Evolutionary conservation across 1,284 basidiomycete genomes (phyloP).

Genomic region (Sporisorium graminicola): DNA sequence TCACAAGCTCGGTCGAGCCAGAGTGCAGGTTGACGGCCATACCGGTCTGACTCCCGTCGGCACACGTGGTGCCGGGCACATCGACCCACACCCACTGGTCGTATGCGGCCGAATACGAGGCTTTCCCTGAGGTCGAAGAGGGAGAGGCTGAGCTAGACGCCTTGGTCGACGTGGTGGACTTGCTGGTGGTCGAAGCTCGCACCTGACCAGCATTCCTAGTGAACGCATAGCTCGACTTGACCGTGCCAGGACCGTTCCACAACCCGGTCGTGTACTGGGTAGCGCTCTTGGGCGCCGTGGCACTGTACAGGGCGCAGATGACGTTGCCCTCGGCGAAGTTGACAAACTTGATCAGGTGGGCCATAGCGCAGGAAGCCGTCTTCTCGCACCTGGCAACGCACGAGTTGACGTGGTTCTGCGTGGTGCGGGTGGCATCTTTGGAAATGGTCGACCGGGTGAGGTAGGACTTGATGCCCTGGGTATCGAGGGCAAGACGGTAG

Average conservation of each 20-base stretch:
- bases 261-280: constrained; percentile 22
- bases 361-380: constrained; percentile 31
- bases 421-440: constrained; percentile 12
- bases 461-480: constrained; percentile 12
- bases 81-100: constrained; percentile 31
- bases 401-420: constrained; percentile 19
- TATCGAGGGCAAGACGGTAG: constrained; percentile 20
- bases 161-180: not conserved
- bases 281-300: constrained; percentile 1
- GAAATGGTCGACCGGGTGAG: constrained; percentile 19
- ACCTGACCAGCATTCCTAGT: constrained; percentile 27
- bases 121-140: constrained; percentile 1
- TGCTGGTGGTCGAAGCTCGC: not conserved
- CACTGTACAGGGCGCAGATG: constrained; percentile 27
- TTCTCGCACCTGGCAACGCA: constrained; percentile 21
- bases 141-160: not conserved
- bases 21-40: constrained; percentile 31
- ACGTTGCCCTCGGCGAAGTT: constrained; percentile 32
- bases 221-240: constrained; percentile 29
- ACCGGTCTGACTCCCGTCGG: constrained; percentile 30
- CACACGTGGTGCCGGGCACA: constrained; percentile 33
- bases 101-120: not conserved
- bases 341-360: constrained; percentile 28
- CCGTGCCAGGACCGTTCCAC: constrained; percentile 23
- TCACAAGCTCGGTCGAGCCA: constrained; percentile 25